phyloP scores from a whole-genome alignment of 164 flowering plant species.

The Tetrastigma voinierianum region DNA sequence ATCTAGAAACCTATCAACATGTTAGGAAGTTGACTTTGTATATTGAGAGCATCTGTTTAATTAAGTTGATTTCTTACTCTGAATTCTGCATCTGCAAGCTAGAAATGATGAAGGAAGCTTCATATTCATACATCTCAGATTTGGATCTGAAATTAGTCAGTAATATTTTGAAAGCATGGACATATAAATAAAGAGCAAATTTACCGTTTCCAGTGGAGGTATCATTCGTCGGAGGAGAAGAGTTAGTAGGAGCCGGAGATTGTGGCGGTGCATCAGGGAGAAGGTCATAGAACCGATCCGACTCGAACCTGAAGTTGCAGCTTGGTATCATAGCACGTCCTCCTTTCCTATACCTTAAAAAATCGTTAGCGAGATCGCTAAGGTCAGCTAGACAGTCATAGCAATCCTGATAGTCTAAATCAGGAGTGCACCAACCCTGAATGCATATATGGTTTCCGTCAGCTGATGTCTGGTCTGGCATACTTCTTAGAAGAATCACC shows the following conservation, averaged over 20 bases:
- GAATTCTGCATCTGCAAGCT: no score
- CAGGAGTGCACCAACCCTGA: slow-evolving; percentile 18
- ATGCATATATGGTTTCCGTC: slow-evolving; percentile 4
- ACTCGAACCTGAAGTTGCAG: slow-evolving; percentile 6
- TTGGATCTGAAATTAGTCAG: no score
- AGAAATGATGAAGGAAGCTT: no score
- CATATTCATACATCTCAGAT: no score
- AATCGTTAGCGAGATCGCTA: no score
- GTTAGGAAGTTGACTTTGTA: no score
- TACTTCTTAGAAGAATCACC: slow-evolving; percentile 12
- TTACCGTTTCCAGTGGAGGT: not conserved
- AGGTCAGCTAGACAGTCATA: slow-evolving; percentile 1
- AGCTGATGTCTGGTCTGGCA: not conserved
- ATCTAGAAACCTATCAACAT: no score
- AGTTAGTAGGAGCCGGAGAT: not conserved
- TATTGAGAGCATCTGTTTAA: no score
- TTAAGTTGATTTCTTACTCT: no score
- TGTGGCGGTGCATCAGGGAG: no score
- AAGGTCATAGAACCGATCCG: slow-evolving; percentile 2
- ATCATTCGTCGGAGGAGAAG: not conserved
- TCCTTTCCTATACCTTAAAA: not conserved
- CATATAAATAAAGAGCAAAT: not conserved
- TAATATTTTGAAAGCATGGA: no score
- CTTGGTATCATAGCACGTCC: not conserved
- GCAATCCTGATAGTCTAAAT: slow-evolving; percentile 8